Evolutionary conservation across 2,329 filamentous ascomycete genomes (phyloP), one percentile per base, ranked within the genome.

Genomic region (Alternaria ethzedia): DNA sequence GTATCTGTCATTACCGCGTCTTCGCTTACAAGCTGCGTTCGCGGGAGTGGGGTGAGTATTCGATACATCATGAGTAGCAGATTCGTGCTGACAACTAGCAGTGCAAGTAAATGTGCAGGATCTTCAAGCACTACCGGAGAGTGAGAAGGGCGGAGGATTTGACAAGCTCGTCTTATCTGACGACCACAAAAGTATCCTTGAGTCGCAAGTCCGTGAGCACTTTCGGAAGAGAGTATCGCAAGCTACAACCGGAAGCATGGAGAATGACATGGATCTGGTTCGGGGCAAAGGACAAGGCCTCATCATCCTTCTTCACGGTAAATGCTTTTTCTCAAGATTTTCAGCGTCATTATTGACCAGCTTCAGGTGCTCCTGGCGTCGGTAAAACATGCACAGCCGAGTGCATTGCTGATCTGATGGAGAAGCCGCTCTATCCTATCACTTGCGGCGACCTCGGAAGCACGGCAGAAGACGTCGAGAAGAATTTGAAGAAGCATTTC

Each of bases 371-470:
- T 9, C 51, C 30, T 11, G 51, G 51, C 3, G 32, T 41, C 2
- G 51, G 51, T 10, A 54, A 54, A 4, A 41, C 30, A 4, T 9
- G 15, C 11, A 54, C 51, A 2, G 59, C 59, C 3, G 59, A 65
- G 15, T 47, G 60, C 28, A 57, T 66, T 17, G 64, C 64, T n/a
- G 57, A 64, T 20, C 8, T 61, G 21, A 23, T 52, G 47, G 51
- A 66, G 57, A 44, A 49, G 43, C 63, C 61, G 10, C 44, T 65
- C 5, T 63, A 83, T 68, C 74, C 78, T 25, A 45, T 65, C 5
- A 67, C 59, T 1, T 65, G 59, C 12, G 63, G 63, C 2, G 63
- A 66, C 21, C 51, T 63, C 15, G 65, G 63, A 5, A 59, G 54
- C 4, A 15, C 63, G 3, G 20, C 65, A 2, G 49, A 49, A 0